Percentiles rank a stretch among this genome's conserved stretches.
phyloP scores from a whole-genome alignment of 2,329 filamentous ascomycete species.

The Colletotrichum lupini region DNA sequence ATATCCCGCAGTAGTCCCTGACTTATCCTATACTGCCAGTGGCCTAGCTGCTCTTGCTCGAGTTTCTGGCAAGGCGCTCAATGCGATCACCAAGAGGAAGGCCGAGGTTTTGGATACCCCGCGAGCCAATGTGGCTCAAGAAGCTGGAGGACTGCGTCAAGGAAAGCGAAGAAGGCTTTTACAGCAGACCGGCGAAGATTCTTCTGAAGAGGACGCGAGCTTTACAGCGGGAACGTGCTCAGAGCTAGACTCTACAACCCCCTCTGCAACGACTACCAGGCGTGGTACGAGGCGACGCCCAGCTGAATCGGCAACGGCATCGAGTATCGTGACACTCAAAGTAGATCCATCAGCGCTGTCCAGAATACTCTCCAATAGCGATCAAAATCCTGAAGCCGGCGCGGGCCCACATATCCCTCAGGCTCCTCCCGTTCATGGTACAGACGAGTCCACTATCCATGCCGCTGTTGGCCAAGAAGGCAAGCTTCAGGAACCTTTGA shows the following conservation, averaged over 20 bases:
- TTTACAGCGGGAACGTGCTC: neutral
- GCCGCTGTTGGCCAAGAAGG: neutral
- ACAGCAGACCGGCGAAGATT: neutral
- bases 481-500: neutral
- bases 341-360: conserved; percentile 17
- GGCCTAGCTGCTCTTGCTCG: conserved; percentile 26
- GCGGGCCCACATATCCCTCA: neutral
- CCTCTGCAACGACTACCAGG: neutral
- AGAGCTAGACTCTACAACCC: neutral
- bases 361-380: neutral
- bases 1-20: neutral
- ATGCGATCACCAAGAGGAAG: conserved; percentile 23
- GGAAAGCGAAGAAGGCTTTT: conserved; percentile 9
- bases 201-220: neutral
- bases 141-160: neutral
- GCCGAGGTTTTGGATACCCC: neutral
- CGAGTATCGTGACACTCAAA: conserved; percentile 28
- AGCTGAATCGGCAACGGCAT: neutral
- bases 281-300: neutral
- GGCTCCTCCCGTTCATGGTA: neutral
- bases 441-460: neutral
- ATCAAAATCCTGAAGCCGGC: neutral
- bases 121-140: neutral
- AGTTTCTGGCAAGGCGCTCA: conserved; percentile 11
- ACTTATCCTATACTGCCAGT: neutral